These are phyloP conservation scores for Pleurotus cornucopiae DNA, from an alignment of 768 basidiomycete species.

Conservation along the genomic window DNA sequence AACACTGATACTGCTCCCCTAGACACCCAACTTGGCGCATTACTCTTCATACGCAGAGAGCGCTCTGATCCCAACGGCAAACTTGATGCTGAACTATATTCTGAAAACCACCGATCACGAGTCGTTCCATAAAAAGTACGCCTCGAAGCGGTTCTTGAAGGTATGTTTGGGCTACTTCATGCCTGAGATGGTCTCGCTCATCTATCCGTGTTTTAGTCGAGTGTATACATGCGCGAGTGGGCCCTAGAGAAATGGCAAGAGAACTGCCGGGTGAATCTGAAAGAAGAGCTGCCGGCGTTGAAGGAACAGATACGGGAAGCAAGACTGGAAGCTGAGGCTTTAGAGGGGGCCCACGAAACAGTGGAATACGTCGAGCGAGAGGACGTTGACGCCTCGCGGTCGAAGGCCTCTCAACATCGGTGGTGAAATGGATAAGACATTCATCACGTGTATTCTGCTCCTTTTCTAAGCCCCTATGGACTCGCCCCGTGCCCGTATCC, in stretches of 20 bases:
- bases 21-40: constrained; percentile 86
- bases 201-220: constrained; percentile 47
- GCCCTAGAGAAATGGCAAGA: constrained; percentile 73
- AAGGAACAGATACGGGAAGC: constrained; percentile 51
- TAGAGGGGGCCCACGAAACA: constrained; percentile 8
- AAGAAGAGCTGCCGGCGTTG: constrained; percentile 52
- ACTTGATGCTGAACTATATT: constrained; percentile 90
- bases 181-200: neutral
- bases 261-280: constrained; percentile 51
- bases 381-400: neutral
- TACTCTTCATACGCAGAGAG: constrained; percentile 92
- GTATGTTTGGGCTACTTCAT: constrained; percentile 30
- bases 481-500: neutral
- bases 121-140: constrained; percentile 92
- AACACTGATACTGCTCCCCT: constrained; percentile 4
- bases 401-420: neutral
- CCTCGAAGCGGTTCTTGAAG: constrained; percentile 85
- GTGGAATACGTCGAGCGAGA: constrained; percentile 1
- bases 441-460: neutral
- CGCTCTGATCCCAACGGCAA: constrained; percentile 81
- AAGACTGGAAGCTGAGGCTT: constrained; percentile 18
- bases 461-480: neutral
- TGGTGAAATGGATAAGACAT: neutral
- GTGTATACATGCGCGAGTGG: constrained; percentile 83
- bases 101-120: constrained; percentile 76